Conservation (phyloP, 2,329 filamentous ascomycete genomes). For the Macrophomina pseudophaseolina region DNA sequence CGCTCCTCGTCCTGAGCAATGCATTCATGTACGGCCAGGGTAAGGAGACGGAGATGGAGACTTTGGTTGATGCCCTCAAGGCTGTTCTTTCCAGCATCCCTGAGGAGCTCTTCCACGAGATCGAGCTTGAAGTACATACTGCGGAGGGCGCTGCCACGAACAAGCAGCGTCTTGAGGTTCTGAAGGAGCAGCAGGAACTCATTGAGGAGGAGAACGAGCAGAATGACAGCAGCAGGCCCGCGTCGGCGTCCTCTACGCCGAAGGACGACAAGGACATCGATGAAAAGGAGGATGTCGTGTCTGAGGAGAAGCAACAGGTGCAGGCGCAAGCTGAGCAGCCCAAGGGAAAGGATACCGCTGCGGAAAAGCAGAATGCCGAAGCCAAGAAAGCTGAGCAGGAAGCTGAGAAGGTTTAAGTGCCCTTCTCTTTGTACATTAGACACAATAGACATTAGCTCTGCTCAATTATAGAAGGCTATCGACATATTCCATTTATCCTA, state of each 20-base stretch:
- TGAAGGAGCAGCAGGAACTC: conserved; percentile 97
- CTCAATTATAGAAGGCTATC: conserved; percentile 24
- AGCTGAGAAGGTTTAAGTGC: conserved; percentile 24
- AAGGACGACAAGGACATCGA: conserved; percentile 93
- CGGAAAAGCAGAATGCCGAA: conserved; percentile 20
- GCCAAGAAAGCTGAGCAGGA: conserved; percentile 27
- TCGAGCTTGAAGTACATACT: conserved; percentile 96
- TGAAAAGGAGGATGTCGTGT: conserved; percentile 65
- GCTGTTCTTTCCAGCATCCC: conserved; percentile 93
- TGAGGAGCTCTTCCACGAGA: conserved; percentile 98
- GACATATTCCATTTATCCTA: not conserved
- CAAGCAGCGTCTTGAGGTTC: conserved; percentile 96
- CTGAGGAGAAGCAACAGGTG: conserved; percentile 9
- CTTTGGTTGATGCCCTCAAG: conserved; percentile 90
- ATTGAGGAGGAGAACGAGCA: conserved; percentile 98
- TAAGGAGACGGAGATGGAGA: conserved; percentile 81
- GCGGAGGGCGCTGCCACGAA: conserved; percentile 97
- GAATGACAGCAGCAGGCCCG: conserved; percentile 77
- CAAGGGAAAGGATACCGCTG: not conserved
- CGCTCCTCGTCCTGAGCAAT: conserved; percentile 92
- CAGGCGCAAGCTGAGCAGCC: conserved; percentile 7
- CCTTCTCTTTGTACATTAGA: conserved; percentile 22
- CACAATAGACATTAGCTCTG: conserved; percentile 23
- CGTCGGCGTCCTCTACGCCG: conserved; percentile 58
- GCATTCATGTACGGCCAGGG: conserved; percentile 95